Base-by-base conservation (phyloP, 495 filamentous ascomycete genomes). In the Neurospora sp. region DNA sequence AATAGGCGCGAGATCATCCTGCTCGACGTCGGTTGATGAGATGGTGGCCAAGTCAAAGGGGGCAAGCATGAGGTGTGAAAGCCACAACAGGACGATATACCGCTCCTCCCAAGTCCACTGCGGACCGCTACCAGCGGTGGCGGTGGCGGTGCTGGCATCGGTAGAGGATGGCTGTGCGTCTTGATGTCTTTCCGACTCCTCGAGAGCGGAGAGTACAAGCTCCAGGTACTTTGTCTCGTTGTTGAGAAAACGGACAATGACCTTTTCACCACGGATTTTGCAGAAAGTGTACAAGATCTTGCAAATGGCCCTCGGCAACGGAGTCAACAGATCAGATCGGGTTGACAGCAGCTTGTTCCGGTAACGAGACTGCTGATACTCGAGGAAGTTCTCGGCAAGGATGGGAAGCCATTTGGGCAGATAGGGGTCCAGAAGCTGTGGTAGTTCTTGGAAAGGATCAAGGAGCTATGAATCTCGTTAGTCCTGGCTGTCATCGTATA, bases 361-460 rank as follows among this genome's bases (percentile, higher is more conserved):
- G 31, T 69, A 79, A 48, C 71, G 78, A 72, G 81, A 85, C 81
- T 78, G 85, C 69, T 96, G 79, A 78, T 89, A 92, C 72, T 88
- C 87, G 40, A 97, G 82, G 74, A 93, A 95, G 42, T 91, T 90
- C 78, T 88, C 85, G 22, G 92, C 89, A 65, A 98, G 84, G 8
- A 86, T 83, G 40, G 92, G 88, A 45, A 99, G 80, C 78, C 96
- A 88, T 72, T 83, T 84, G 72, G 90, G 87, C 61, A 99, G 86
- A 79, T 96, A 85, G 1, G 94, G 90, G 81, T 99, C 96, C n/a
- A 99, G 88, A 5, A 99, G 88, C 79, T 99, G 96, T 22, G 96
- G 95, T 76, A 93, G 91, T 83, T 98, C 96, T 85, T 97, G 96
- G 78, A 98, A 98, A 42, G 91, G 93, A 73, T 97, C 94, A 40